A percentile compares a stretch with the other conserved stretches of the same genome.
Conservation (phyloP, 2,329 filamentous ascomycete genomes). For the Paecilomyces sp. region DNA sequence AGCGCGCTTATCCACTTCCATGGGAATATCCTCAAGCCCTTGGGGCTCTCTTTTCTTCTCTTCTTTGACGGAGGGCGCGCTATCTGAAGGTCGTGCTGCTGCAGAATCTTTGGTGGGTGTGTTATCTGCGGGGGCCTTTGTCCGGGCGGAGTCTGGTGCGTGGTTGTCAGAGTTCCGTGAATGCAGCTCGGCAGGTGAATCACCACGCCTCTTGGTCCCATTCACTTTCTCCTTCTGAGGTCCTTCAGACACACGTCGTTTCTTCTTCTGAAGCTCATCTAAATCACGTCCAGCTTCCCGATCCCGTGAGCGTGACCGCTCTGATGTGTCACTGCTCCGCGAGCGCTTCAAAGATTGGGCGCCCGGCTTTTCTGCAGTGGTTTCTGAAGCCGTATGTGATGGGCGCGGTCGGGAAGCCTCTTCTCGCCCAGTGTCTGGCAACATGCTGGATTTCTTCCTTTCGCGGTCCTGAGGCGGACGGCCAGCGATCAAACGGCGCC, state of each 20-base stretch:
- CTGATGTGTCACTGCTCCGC: slow-evolving; percentile 35
- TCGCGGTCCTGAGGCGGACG: slow-evolving; percentile 32
- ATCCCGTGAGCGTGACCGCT: slow-evolving; percentile 27
- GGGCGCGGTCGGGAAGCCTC: slow-evolving; percentile 24
- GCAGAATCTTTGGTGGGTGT: slow-evolving; percentile 9
- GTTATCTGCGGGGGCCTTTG: slow-evolving; percentile 7
- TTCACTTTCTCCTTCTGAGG: slow-evolving; percentile 23
- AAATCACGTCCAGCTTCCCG: slow-evolving; percentile 23
- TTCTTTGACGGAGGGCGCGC: slow-evolving; percentile 19
- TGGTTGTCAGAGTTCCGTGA: slow-evolving; percentile 11
- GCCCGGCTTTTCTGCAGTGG: slow-evolving; percentile 11
- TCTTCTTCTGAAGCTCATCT: slow-evolving; percentile 34
- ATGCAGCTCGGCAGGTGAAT: slow-evolving; percentile 10
- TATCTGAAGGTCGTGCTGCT: slow-evolving; percentile 9
- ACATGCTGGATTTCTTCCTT: slow-evolving; percentile 25
- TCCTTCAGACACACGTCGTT: slow-evolving; percentile 34
- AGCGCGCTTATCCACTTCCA: slow-evolving; percentile 13
- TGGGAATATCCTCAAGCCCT: slow-evolving; percentile 21
- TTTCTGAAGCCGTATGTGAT: slow-evolving; percentile 17
- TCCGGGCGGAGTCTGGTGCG: slow-evolving; percentile 12
- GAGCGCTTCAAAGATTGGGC: slow-evolving; percentile 29
- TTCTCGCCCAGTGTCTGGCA: slow-evolving; percentile 35
- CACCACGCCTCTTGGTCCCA: slow-evolving; percentile 21
- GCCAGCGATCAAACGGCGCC: slow-evolving; percentile 34
- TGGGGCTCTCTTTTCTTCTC: slow-evolving; percentile 22